Percentiles rank a stretch among this genome's conserved stretches.
These are phyloP conservation scores for Calonectria multiphialidica DNA, from an alignment of 2,329 filamentous ascomycete species.

Conservation along the genomic window DNA sequence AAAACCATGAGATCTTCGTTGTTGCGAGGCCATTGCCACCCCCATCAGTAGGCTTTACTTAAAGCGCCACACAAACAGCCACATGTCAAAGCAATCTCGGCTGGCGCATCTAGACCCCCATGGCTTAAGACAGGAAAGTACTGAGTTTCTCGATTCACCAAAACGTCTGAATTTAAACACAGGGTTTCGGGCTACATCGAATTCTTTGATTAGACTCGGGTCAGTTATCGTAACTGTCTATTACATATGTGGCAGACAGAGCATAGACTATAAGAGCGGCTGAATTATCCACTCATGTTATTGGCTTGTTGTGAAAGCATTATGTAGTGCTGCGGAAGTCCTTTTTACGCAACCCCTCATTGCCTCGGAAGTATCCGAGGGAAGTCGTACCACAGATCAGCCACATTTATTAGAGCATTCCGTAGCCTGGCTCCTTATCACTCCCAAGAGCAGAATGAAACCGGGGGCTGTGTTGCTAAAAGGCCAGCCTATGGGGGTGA, in stretches of 20 bases:
- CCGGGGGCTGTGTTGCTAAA: not conserved
- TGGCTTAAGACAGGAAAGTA: not conserved
- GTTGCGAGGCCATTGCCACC: not conserved
- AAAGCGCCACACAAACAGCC: not conserved
- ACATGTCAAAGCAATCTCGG: not conserved
- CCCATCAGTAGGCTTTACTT: not conserved
- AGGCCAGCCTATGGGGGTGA: not conserved
- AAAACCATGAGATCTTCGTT: too few relatives aligned
- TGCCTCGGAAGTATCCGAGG: too few relatives aligned
- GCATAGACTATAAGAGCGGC: not conserved
- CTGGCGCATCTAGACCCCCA: not conserved
- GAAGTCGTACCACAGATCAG: too few relatives aligned
- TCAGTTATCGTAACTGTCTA: too few relatives aligned
- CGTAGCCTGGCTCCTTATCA: too few relatives aligned
- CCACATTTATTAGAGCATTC: not conserved
- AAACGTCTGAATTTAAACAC: not conserved
- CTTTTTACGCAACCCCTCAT: too few relatives aligned
- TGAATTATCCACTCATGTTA: too few relatives aligned
- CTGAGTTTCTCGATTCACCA: too few relatives aligned
- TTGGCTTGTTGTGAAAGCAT: not conserved
- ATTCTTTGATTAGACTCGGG: not conserved
- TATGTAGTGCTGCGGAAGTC: too few relatives aligned
- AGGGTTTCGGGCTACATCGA: not conserved
- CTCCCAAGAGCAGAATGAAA: too few relatives aligned
- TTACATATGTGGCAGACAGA: too few relatives aligned